Evolutionary conservation across 257 asterid genomes (phyloP).

Genomic region (Fraxinus pennsylvanica): DNA sequence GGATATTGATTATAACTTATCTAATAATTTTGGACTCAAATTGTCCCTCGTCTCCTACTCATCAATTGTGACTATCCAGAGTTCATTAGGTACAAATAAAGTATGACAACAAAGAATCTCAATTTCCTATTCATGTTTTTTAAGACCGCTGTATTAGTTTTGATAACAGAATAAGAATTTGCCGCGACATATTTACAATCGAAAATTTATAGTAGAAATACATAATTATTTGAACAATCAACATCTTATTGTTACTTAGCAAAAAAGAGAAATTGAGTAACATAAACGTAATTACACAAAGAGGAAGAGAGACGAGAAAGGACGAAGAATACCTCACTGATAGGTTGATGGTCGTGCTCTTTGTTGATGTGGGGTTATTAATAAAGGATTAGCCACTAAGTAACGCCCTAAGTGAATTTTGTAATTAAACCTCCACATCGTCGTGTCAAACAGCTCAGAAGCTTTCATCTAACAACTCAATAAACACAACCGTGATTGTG

Average conservation of each 20-base stretch:
- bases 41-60: not conserved
- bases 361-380: too few species aligned
- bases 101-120: not conserved
- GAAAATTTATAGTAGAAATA: not conserved
- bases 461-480: too few species aligned
- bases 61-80: not conserved
- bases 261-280: not conserved
- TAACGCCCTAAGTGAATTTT: too few species aligned
- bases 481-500: too few species aligned
- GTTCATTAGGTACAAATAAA: not conserved
- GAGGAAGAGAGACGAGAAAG: not conserved
- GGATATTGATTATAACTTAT: not conserved
- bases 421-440: too few species aligned
- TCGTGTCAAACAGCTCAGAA: too few species aligned
- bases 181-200: not conserved
- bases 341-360: constrained; percentile 22
- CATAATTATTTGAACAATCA: not conserved
- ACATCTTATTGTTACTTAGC: not conserved
- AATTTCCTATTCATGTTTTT: not conserved
- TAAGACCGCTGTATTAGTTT: not conserved
- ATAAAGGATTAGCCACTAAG: too few species aligned
- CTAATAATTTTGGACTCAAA: not conserved
- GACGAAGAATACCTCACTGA: constrained; percentile 33
- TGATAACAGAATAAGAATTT: not conserved
- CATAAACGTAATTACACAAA: not conserved